Conservation (phyloP, 1,139 yeast species). For the Kluyveromyces sp. region DNA sequence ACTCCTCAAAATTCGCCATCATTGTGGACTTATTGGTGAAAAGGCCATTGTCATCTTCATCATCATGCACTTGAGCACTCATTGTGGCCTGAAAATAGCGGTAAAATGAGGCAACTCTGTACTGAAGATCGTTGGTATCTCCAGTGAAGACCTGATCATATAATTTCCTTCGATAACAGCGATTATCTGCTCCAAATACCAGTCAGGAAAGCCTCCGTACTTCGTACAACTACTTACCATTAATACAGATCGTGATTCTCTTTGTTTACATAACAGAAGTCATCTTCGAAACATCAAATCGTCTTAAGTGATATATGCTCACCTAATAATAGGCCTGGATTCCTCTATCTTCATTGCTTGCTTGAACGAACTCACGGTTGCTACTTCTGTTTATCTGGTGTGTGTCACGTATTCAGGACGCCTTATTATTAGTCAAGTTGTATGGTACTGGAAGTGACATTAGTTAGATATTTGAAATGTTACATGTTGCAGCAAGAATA, state of each 20-base stretch:
- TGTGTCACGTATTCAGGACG: too few species aligned
- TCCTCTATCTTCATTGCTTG: too few species aligned
- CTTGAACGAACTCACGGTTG: too few species aligned
- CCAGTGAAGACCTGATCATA: too few species aligned
- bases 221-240: neutral
- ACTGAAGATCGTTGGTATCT: too few species aligned
- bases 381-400: neutral
- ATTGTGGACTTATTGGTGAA: conserved; percentile 35
- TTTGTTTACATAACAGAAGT: neutral
- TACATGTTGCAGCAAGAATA: neutral
- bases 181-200: neutral
- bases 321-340: too few species aligned
- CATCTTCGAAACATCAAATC: neutral
- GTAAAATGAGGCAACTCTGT: too few species aligned
- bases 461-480: neutral
- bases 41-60: conserved; percentile 25
- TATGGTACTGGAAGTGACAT: too few species aligned
- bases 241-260: neutral
- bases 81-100: conserved; percentile 9
- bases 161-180: too few species aligned
- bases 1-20: conserved; percentile 76
- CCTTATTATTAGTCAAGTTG: neutral
- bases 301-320: neutral
- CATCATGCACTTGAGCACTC: conserved; percentile 21
- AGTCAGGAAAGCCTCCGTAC: neutral